Evolutionary conservation across 768 basidiomycete species (phyloP), one percentile per base, ranked within the genome.

Genomic region (Neoboletus magnificus): DNA sequence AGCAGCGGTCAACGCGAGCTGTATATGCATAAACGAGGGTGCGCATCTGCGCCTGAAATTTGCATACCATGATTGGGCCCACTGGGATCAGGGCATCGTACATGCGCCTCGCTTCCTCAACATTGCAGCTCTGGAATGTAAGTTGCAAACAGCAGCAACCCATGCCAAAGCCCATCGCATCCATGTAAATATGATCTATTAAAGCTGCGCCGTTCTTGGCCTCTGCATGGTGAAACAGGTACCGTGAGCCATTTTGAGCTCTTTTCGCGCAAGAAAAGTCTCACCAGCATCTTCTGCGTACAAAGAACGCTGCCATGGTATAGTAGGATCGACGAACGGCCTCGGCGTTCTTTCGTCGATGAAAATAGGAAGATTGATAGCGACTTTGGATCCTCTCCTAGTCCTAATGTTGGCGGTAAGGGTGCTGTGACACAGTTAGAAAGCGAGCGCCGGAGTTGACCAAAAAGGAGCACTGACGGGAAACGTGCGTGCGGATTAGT

Each of bases 141-240:
- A 98, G 80, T 66, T 99, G 97, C 49, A 99, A 78, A 72, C 97
- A 98, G 66, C 93, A 96, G 62, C 96, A 98, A 7, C 97, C 97
- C 97, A 98, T 99, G 45, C 97, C 97, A 71, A 99, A 99, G 29
- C 95, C 96, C 97, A 98, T 98, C 10, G 97, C 95, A 71, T 99
- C 97, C 78, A 98, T 82, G 70, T 98, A 98, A 59, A 99, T 91
- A 71, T 98, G 95, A 69, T 96, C 86, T 32, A 79, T 76, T 35
- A 92, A 79, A 16, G 95, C 94, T 5, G 94, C 93, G 2, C 95
- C 94, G 58, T 85, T 80, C 73, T 86, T 91, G 1, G 94, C 94
- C 78, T 97, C 93, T 91, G 48, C 2, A 33, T 10, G 23, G 20
- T 44, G 43, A 47, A 1, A 27, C 16, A 49, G n/a, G 23, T 30